Conservation (phyloP, 1,284 basidiomycete species). For the Irpex rosettiformis region DNA sequence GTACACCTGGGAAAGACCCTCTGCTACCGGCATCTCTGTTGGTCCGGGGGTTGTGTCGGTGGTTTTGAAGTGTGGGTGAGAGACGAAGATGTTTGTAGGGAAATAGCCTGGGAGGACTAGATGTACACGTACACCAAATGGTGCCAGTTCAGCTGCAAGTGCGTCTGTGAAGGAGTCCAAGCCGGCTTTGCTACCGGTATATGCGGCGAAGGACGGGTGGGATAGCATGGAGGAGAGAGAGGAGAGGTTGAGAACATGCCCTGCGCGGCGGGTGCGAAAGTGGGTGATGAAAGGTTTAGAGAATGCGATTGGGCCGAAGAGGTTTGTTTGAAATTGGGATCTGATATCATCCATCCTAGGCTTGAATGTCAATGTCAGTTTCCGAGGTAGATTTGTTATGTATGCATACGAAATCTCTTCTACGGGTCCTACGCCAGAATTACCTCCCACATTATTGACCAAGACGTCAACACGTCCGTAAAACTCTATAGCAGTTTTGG, state of each 20-base stretch:
- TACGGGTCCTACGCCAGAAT: slow-evolving; percentile 15
- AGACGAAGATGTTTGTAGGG: slow-evolving; percentile 22
- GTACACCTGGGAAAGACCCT: slow-evolving; percentile 16
- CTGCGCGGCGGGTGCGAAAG: slow-evolving; percentile 12
- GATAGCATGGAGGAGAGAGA: slow-evolving; percentile 1
- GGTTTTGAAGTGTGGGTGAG: slow-evolving; percentile 6
- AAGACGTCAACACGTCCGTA: slow-evolving; percentile 20
- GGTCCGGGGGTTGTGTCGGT: not conserved
- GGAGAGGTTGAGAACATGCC: slow-evolving; percentile 16
- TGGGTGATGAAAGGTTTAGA: slow-evolving; percentile 14
- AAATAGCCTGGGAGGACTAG: slow-evolving; percentile 27
- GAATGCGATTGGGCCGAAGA: slow-evolving; percentile 15
- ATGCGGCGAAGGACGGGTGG: slow-evolving; percentile 4
- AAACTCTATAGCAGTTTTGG: slow-evolving; percentile 18
- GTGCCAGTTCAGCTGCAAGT: slow-evolving; percentile 23
- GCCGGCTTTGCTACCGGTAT: slow-evolving; percentile 24
- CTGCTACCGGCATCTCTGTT: slow-evolving; percentile 1
- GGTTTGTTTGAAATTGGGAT: slow-evolving; percentile 11
- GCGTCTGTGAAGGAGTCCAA: slow-evolving; percentile 26
- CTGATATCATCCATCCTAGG: slow-evolving; percentile 13
- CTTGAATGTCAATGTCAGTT: not conserved
- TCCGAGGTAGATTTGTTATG: not conserved
- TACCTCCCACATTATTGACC: slow-evolving; percentile 24
- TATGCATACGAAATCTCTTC: slow-evolving; percentile 6
- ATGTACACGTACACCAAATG: slow-evolving; percentile 24